Evolutionary conservation across 2,329 filamentous ascomycete genomes (phyloP).

Genomic region (Sporothrix variecibatus): DNA sequence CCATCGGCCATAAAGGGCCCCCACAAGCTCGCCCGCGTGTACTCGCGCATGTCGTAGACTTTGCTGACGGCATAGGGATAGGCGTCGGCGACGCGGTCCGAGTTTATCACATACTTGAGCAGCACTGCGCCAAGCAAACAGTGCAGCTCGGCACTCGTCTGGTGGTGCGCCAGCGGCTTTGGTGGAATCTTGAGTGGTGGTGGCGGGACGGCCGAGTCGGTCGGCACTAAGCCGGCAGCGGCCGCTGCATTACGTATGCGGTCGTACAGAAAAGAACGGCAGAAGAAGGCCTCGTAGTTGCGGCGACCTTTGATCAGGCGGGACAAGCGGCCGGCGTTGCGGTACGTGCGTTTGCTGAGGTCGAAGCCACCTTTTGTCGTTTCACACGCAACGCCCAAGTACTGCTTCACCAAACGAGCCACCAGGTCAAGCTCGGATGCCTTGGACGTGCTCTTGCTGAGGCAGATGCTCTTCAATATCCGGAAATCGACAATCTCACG

Average conservation of each 20-base stretch:
- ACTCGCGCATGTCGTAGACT: constrained; percentile 74
- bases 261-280: constrained; percentile 63
- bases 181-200: constrained; percentile 18
- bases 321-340: constrained; percentile 49
- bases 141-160: constrained; percentile 71
- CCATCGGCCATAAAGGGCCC: constrained; percentile 71
- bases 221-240: not conserved
- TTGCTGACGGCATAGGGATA: constrained; percentile 66
- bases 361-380: constrained; percentile 36
- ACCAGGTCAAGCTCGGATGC: constrained; percentile 52
- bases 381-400: constrained; percentile 49
- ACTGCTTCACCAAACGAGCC: constrained; percentile 46
- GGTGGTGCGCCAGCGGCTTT: constrained; percentile 48
- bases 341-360: constrained; percentile 43
- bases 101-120: constrained; percentile 37
- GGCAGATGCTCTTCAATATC: constrained; percentile 48
- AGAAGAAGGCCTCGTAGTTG: constrained; percentile 63
- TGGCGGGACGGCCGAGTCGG: not conserved
- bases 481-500: constrained; percentile 48
- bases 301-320: constrained; percentile 48
- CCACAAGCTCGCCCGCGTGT: constrained; percentile 64
- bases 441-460: constrained; percentile 42
- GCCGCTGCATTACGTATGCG: constrained; percentile 36
- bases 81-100: constrained; percentile 40
- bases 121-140: constrained; percentile 67